These are phyloP conservation scores for Mycena haematopus DNA, from an alignment of 768 basidiomycete species.

Conservation along the genomic window DNA sequence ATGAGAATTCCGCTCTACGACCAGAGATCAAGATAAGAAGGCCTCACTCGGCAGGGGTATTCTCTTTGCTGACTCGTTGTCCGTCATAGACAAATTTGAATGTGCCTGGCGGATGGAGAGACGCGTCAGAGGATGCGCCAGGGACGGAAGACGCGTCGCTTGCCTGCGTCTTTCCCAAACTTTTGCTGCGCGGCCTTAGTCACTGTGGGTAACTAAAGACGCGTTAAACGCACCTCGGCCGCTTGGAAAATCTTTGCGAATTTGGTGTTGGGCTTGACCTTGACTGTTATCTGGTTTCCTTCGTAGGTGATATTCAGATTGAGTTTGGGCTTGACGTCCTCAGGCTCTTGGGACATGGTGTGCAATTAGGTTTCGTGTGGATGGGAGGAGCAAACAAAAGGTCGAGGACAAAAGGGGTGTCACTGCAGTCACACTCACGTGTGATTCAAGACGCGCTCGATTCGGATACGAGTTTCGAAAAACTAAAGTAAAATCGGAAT, in stretches of 20 bases:
- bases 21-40: constrained; percentile 1
- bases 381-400: not conserved
- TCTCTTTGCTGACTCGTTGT: constrained; percentile 49
- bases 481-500: too few species aligned
- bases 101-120: constrained; percentile 49
- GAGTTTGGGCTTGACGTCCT: constrained; percentile 74
- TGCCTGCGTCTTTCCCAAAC: constrained; percentile 63
- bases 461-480: too few species aligned
- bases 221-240: constrained; percentile 56
- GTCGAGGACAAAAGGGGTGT: too few species aligned
- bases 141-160: constrained; percentile 28
- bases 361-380: not conserved
- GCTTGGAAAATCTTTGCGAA: constrained; percentile 73
- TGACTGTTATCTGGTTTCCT: constrained; percentile 51
- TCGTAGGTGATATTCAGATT: constrained; percentile 65
- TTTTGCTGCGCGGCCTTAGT: constrained; percentile 45
- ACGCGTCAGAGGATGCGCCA: constrained; percentile 9
- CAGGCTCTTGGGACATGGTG: constrained; percentile 56
- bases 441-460: too few species aligned
- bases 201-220: not conserved
- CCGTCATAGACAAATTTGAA: constrained; percentile 69
- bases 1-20: not conserved
- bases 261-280: constrained; percentile 61
- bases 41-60: constrained; percentile 62
- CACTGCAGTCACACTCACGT: too few species aligned